Conservation (phyloP, 2,329 filamentous ascomycete species). For the Claviceps pazoutovae region DNA sequence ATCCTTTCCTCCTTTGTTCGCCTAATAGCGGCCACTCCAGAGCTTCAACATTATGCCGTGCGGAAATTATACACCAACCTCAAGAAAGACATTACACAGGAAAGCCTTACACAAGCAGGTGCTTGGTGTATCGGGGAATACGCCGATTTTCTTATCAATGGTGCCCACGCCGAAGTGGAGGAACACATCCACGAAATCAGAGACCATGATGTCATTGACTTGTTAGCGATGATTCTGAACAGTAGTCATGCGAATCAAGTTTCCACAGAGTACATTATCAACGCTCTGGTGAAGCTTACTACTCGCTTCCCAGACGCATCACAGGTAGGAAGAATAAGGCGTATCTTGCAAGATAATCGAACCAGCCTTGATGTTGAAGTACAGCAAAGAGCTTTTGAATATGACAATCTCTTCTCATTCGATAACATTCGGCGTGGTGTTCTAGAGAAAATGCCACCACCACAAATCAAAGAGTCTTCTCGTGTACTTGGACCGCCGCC, state of each 20-base stretch:
- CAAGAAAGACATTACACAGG: slow-evolving; percentile 95
- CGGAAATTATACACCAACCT: slow-evolving; percentile 86
- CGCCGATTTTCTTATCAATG: slow-evolving; percentile 75
- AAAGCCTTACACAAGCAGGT: slow-evolving; percentile 82
- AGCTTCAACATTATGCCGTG: slow-evolving; percentile 89
- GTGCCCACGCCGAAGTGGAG: slow-evolving; percentile 87
- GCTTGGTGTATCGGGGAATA: slow-evolving; percentile 98
- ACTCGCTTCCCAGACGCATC: slow-evolving; percentile 69
- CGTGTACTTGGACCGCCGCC: slow-evolving; percentile 73
- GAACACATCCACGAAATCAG: slow-evolving; percentile 70
- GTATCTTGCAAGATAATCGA: slow-evolving; percentile 63
- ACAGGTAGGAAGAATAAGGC: slow-evolving; percentile 76
- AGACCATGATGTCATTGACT: slow-evolving; percentile 79
- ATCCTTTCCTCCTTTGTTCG: slow-evolving; percentile 95
- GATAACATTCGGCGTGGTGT: slow-evolving; percentile 81
- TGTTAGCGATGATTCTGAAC: slow-evolving; percentile 85
- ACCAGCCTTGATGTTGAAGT: slow-evolving; percentile 89
- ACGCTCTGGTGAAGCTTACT: slow-evolving; percentile 86
- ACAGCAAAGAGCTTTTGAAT: slow-evolving; percentile 91
- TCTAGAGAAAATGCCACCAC: slow-evolving; percentile 92
- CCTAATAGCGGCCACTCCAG: slow-evolving; percentile 83
- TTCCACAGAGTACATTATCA: slow-evolving; percentile 91
- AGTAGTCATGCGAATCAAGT: slow-evolving; percentile 89
- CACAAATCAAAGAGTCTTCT: slow-evolving; percentile 92
- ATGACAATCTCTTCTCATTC: slow-evolving; percentile 83